Percentiles rank a stretch among this genome's conserved stretches.
Conservation (phyloP, 1,284 basidiomycete species). For the Tilletiaria anomala region DNA sequence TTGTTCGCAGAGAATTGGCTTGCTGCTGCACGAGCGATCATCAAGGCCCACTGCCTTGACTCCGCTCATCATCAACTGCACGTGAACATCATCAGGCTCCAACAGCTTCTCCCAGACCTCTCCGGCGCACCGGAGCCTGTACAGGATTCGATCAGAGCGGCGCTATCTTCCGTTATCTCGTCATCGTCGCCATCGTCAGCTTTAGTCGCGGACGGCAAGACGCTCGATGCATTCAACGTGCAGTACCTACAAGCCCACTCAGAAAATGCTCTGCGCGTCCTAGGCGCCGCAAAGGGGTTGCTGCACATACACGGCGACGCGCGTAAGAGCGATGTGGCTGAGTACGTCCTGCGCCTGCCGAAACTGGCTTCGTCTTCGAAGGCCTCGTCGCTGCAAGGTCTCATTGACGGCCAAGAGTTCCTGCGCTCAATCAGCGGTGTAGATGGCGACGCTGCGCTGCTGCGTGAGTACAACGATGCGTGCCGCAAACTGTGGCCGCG, state of each 20-base stretch:
- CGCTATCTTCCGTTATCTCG: neutral
- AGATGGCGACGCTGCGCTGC: slow-evolving; percentile 9
- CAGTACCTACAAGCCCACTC: slow-evolving; percentile 55
- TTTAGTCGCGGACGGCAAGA: too few relatives aligned
- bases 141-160: slow-evolving; percentile 8
- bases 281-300: too few relatives aligned
- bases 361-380: slow-evolving; percentile 48
- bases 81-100: slow-evolving; percentile 55
- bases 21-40: slow-evolving; percentile 60
- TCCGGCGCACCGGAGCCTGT: slow-evolving; percentile 37
- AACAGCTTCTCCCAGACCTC: slow-evolving; percentile 39
- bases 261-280: slow-evolving; percentile 52
- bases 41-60: slow-evolving; percentile 49
- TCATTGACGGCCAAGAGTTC: neutral
- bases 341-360: neutral
- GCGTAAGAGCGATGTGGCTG: slow-evolving; percentile 13
- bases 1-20: slow-evolving; percentile 55
- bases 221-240: slow-evolving; percentile 55
- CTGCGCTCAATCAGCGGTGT: neutral
- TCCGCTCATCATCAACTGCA: slow-evolving; percentile 56
- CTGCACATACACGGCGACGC: slow-evolving; percentile 44
- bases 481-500: slow-evolving; percentile 34
- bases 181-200: too few relatives aligned
- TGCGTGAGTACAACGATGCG: slow-evolving; percentile 26
- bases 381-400: slow-evolving; percentile 43